These are phyloP conservation scores for Hymenoscyphus fraxineus DNA, from an alignment of 2,329 filamentous ascomycete species.

Conservation along the genomic window DNA sequence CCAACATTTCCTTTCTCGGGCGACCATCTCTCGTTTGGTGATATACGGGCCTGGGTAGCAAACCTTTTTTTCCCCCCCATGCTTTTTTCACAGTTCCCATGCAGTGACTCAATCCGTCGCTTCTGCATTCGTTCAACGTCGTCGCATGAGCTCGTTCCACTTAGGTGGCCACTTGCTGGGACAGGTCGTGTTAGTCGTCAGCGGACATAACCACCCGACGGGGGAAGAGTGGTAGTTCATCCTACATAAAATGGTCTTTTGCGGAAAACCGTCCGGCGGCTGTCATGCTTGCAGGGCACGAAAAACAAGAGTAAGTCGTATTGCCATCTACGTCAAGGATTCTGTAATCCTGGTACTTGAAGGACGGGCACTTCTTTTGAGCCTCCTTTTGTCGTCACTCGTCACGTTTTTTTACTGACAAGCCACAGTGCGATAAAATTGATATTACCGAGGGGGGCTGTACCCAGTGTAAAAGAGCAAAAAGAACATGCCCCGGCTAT, in stretches of 20 bases:
- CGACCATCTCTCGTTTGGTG: background rate
- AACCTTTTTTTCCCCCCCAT: background rate
- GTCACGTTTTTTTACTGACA: slow-evolving; percentile 9
- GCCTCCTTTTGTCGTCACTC: background rate
- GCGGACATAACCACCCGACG: background rate
- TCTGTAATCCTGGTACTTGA: background rate
- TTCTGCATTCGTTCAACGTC: background rate
- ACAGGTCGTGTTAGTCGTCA: background rate
- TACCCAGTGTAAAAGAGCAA: slow-evolving; percentile 52
- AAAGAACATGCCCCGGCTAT: slow-evolving; percentile 52
- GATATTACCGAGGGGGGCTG: slow-evolving; percentile 42
- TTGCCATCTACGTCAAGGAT: background rate
- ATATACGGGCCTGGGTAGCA: background rate
- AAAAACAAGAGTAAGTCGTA: slow-evolving; percentile 47
- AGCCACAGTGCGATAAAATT: slow-evolving; percentile 50
- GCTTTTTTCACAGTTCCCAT: background rate
- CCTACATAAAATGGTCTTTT: slow-evolving; percentile 48
- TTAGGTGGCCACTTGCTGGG: background rate
- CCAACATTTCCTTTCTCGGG: background rate
- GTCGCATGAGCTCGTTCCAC: background rate
- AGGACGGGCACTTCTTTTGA: background rate
- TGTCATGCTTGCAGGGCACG: slow-evolving; percentile 53
- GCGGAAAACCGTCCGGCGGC: slow-evolving; percentile 54
- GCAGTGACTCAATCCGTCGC: background rate
- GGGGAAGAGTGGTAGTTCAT: background rate